Base-by-base conservation (phyloP, 1,284 basidiomycete genomes). In the Peniophora sp. region DNA sequence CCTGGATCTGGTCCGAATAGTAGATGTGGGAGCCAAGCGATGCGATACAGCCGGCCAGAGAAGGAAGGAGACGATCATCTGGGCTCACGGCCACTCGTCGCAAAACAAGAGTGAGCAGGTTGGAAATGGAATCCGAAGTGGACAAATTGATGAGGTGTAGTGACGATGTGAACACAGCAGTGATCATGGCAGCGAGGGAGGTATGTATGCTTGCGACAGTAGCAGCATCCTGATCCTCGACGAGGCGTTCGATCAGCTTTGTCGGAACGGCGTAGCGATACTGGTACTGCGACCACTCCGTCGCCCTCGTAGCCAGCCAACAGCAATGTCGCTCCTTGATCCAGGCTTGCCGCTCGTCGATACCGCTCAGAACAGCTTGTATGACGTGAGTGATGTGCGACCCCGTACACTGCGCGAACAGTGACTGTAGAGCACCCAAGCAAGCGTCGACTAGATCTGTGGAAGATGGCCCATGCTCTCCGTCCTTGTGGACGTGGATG, bases 1-100 rank as follows among this genome's bases (percentile, higher is more conserved):
- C 95, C 63, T 92, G 91, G 55, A 96, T 91, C 69, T 99, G 96
- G 64, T 97, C 96, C 45, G 92, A 89, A 64, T 98, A 97, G 72
- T 97, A 96, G 51, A 96, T 83, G 64, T 97, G 92, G 6, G 86
- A 83, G 27, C 89, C 89, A 17, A 98, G 74, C 0, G 92, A 89
- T 3, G 89, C 75, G 51, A 97, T 87, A 61, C 89, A 89, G 52
- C 84, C 76, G 8, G 96, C 86, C 38, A 96, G 68, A 2, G 78
- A 69, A 0, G 84, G 77, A 8, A 97, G 69, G 9, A 93, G 71
- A 2, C 72, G 58, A 59, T 97, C 92, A n/a, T 78, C 68, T 0
- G 77, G 67, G 55, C 84, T 75, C 44, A 84, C 68, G 2, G 81
- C 73, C 24, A 86, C 75, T 50, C 89, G 78, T 47, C 89, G 85